Base-by-base conservation (phyloP, 441 rosid species). In the Erodium trifolium region DNA sequence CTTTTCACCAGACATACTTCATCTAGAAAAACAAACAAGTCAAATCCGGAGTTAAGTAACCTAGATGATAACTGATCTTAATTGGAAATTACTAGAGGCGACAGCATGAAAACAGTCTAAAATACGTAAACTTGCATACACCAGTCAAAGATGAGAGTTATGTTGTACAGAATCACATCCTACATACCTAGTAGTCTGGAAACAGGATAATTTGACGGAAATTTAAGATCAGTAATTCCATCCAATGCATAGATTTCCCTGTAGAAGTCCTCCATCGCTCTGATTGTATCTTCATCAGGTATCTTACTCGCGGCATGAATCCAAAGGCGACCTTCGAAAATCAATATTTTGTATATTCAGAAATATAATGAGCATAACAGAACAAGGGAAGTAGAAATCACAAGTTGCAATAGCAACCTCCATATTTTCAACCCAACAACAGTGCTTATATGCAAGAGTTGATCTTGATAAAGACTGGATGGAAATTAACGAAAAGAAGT, bases 241-340 rank as follows among this genome's bases (percentile, higher is more conserved):
- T 89, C 76, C 16, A 85, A 76, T 1, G 91, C 89, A 69, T 91
- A 89, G 72, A 91, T 87, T 79, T 91, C 93, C 78, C 79, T 73
- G 57, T 88, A 91, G 75, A 91, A 93, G 9, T 81, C 88, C 78
- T 89, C 95, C 93, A 91, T 89, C 63, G 95, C 92, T 87, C 87
- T 91, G 70, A 88, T 85, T 2, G 92, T 89, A 65, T 78, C 84
- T 79, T 85, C 90, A 65, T 93, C 97, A 0, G 97, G 96, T 68
- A 91, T 78, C 80, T 93, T 91, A 73, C 92, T 69, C 18, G 97
- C 98, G 49, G 97, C 93, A 64, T 93, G 97, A 72, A 91, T 88
- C 97, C 98, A 93, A 35, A 89, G 86, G 55, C 96, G 88, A 2
- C 97, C 97, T 93, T 71, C 64, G 53, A 75, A 57, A 72, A 16